phyloP scores from a whole-genome alignment of 2,329 filamentous ascomycete genomes.

The Didymella keratinophila region DNA sequence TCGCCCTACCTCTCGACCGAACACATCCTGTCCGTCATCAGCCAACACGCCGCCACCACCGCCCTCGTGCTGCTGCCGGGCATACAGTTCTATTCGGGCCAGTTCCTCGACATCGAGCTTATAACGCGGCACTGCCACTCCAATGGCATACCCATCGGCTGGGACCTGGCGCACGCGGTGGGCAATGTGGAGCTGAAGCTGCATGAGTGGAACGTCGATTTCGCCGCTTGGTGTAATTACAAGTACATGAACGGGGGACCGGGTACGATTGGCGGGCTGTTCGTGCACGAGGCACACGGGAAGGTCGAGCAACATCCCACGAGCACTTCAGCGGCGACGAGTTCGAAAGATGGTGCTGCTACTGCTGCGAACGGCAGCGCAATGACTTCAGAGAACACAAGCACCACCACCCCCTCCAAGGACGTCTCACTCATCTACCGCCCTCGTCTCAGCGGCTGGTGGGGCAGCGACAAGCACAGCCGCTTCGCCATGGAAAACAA shows the following conservation, averaged over 20 bases:
- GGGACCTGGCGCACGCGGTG: constrained; percentile 87
- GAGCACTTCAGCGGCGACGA: not conserved
- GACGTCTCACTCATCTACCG: constrained; percentile 57
- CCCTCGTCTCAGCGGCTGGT: constrained; percentile 82
- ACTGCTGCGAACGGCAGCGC: not conserved
- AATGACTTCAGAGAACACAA: not conserved
- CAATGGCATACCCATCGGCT: constrained; percentile 77
- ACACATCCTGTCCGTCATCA: constrained; percentile 75
- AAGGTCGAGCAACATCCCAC: constrained; percentile 52
- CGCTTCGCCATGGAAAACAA: constrained; percentile 85
- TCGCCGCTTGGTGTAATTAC: constrained; percentile 92
- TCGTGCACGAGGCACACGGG: constrained; percentile 79
- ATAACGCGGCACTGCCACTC: constrained; percentile 81
- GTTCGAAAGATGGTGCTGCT: not conserved
- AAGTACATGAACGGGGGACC: constrained; percentile 92
- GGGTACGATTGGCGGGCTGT: constrained; percentile 79
- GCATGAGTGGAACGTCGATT: constrained; percentile 91
- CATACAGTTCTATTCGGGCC: constrained; percentile 91
- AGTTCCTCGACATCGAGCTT: constrained; percentile 80
- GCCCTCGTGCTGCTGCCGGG: constrained; percentile 83
- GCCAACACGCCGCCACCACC: constrained; percentile 74
- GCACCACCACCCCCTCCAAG: not conserved
- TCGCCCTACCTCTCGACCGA: constrained; percentile 72
- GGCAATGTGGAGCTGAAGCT: constrained; percentile 82
- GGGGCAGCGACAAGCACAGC: constrained; percentile 78